phyloP scores from a whole-genome alignment of 306 rosid species.

The Quercus suber region DNA sequence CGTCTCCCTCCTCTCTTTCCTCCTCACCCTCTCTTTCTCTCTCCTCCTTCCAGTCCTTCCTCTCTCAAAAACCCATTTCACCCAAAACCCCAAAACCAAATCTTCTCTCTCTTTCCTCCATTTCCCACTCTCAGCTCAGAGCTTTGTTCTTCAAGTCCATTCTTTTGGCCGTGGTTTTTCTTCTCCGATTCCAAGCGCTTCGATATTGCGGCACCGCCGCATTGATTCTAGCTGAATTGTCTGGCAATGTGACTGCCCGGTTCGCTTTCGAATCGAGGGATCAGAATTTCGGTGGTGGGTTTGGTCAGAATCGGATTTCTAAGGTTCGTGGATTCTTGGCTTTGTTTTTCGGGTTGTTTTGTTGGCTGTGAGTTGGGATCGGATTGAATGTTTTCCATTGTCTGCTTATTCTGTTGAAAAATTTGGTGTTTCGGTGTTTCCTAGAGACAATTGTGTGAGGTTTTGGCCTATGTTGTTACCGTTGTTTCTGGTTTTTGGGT shows the following conservation, averaged over 20 bases:
- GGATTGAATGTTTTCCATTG: slow-evolving; percentile 71
- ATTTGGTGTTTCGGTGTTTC: slow-evolving; percentile 31
- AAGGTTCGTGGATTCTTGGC: slow-evolving; percentile 64
- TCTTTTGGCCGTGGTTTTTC: slow-evolving; percentile 67
- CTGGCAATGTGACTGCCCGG: slow-evolving; percentile 57
- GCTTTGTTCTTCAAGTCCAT: slow-evolving; percentile 46
- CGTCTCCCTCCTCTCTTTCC: slow-evolving; percentile 57
- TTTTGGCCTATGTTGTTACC: slow-evolving; percentile 88
- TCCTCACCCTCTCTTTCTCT: slow-evolving; percentile 50
- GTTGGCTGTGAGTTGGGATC: slow-evolving; percentile 80
- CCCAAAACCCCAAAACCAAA: slow-evolving; percentile 31
- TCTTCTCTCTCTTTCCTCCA: slow-evolving; percentile 30
- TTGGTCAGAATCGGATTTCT: slow-evolving; percentile 10
- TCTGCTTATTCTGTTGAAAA: slow-evolving; percentile 37
- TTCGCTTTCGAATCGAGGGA: slow-evolving; percentile 29
- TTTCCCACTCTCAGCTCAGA: slow-evolving; percentile 50
- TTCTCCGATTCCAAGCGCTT: slow-evolving; percentile 82
- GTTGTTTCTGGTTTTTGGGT: slow-evolving; percentile 71
- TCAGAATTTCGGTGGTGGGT: slow-evolving; percentile 16
- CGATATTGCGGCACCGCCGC: slow-evolving; percentile 85
- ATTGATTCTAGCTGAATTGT: slow-evolving; percentile 81
- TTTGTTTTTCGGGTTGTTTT: slow-evolving; percentile 52
- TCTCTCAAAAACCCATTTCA: slow-evolving; percentile 42
- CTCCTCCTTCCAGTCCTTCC: slow-evolving; percentile 31
- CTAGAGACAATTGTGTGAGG: slow-evolving; percentile 49